Evolutionary conservation across 805 yeast species (phyloP).

Genomic region (Lipomyces orientalis): DNA sequence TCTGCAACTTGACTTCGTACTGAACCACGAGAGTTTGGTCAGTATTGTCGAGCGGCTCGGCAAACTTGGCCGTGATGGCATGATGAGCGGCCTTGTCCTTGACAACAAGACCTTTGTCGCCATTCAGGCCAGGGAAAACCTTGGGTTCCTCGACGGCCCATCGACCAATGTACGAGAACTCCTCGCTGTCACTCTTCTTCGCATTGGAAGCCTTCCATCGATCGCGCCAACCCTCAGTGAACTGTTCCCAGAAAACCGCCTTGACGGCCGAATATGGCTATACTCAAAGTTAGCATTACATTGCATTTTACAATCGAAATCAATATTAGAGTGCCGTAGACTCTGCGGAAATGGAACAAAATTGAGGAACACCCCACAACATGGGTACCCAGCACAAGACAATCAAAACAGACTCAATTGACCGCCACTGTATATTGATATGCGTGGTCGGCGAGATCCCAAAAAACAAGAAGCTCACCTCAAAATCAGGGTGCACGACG

Average conservation of each 20-base stretch:
- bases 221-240: constrained; percentile 44
- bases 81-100: constrained; percentile 79
- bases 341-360: neutral
- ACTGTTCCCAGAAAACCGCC: constrained; percentile 53
- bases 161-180: constrained; percentile 67
- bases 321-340: neutral
- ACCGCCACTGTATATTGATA: neutral
- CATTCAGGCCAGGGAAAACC: constrained; percentile 61
- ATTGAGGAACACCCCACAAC: neutral
- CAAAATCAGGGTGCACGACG: constrained; percentile 23
- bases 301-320: neutral
- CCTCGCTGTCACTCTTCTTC: constrained; percentile 54
- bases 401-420: neutral
- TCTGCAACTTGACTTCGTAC: constrained; percentile 85
- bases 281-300: neutral
- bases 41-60: constrained; percentile 62
- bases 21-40: constrained; percentile 77
- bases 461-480: constrained; percentile 5
- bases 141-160: constrained; percentile 75
- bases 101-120: constrained; percentile 78
- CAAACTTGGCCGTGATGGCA: constrained; percentile 73
- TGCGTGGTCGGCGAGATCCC: neutral
- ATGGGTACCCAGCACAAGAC: neutral
- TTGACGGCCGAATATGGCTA: constrained; percentile 20
- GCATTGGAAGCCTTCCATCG: constrained; percentile 67